Conservation (phyloP, 257 asterid species). For the Capsicum pubescens region DNA sequence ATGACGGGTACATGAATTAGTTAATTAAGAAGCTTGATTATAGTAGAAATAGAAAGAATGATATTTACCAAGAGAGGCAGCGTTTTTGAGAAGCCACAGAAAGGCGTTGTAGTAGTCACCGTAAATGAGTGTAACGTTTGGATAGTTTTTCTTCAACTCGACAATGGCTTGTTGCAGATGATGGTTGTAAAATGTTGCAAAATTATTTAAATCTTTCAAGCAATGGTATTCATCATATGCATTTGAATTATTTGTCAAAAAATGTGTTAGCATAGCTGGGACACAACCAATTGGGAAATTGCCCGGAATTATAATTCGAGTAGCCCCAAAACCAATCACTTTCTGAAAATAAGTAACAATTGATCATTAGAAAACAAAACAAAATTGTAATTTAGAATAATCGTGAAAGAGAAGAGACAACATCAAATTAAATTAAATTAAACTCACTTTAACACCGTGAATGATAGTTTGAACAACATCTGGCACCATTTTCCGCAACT, state of each 20-base stretch:
- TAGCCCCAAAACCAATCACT: slow-evolving; percentile 27
- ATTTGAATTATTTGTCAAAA: neutral
- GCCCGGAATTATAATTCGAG: slow-evolving; percentile 36
- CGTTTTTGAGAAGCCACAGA: slow-evolving; percentile 23
- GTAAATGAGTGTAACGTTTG: slow-evolving; percentile 27
- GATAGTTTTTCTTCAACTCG: slow-evolving; percentile 26
- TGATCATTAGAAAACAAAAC: neutral
- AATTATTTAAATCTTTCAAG: slow-evolving; percentile 30
- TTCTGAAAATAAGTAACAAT: neutral
- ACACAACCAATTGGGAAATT: slow-evolving; percentile 39
- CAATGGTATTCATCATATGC: slow-evolving; percentile 36
- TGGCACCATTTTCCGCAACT: slow-evolving; percentile 22
- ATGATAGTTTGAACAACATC: slow-evolving; percentile 35
- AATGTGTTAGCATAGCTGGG: slow-evolving; percentile 25
- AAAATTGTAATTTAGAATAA: neutral
- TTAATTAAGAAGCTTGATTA: neutral
- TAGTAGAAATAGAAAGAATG: neutral
- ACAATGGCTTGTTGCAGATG: slow-evolving; percentile 35
- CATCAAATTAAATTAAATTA: neutral
- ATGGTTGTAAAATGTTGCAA: slow-evolving; percentile 31
- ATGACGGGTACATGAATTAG: neutral
- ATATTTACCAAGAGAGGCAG: slow-evolving; percentile 12
- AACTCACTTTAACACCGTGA: slow-evolving; percentile 31
- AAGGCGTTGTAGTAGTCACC: slow-evolving; percentile 38
- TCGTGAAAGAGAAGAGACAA: neutral